phyloP scores from a whole-genome alignment of 2,329 filamentous ascomycete genomes.

The Truncatella angustata region DNA sequence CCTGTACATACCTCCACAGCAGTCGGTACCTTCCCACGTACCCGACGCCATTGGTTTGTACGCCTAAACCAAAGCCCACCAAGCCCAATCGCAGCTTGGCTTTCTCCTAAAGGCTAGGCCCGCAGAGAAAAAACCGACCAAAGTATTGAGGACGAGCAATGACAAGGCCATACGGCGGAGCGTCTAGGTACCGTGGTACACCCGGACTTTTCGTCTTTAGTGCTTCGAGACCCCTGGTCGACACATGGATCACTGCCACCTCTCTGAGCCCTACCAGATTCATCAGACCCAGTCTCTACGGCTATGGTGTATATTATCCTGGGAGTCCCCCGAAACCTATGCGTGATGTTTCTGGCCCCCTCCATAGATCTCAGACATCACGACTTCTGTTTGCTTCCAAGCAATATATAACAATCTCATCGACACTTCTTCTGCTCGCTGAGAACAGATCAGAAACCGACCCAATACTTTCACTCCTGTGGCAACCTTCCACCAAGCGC shows the following conservation, averaged over 20 bases:
- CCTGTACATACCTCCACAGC: too few relatives aligned
- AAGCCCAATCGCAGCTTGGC: neutral
- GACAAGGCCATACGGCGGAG: constrained; percentile 2
- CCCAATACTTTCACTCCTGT: neutral
- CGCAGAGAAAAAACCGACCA: neutral
- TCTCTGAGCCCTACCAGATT: constrained; percentile 7
- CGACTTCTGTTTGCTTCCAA: neutral
- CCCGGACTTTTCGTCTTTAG: constrained; percentile 1
- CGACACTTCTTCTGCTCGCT: constrained; percentile 5
- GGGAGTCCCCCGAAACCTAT: constrained; percentile 21
- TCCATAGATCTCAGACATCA: constrained; percentile 13
- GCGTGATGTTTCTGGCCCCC: constrained; percentile 19
- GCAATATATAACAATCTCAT: constrained; percentile 10
- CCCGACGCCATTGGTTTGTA: neutral
- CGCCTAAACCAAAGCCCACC: neutral
- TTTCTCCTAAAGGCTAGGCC: neutral
- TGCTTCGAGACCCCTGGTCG: constrained; percentile 9
- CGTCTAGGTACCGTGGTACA: constrained; percentile 4
- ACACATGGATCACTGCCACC: constrained; percentile 11
- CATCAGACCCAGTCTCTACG: constrained; percentile 9
- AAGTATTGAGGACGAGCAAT: neutral
- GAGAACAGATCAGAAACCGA: constrained; percentile 2
- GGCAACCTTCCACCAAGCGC: constrained; percentile 6
- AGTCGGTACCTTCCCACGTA: constrained; percentile 2
- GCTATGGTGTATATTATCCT: constrained; percentile 20